Evolutionary conservation across 2,329 filamentous ascomycete species (phyloP).

Genomic region (Ophiostoma ips): DNA sequence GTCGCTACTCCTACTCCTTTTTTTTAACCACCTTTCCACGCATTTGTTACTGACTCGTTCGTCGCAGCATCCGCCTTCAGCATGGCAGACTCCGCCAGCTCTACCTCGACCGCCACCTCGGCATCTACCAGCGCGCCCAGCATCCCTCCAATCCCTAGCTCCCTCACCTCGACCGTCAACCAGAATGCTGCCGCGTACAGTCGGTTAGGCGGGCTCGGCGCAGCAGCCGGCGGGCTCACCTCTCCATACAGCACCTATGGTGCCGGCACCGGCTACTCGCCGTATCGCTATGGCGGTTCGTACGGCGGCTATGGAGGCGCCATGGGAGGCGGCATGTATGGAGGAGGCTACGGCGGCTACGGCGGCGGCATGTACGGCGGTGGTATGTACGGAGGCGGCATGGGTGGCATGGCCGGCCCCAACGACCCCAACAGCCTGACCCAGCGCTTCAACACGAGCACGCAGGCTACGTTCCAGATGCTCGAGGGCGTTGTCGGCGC

Average conservation of each 20-base stretch:
- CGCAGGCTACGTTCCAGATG: conserved; percentile 93
- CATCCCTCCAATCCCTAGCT: conserved; percentile 67
- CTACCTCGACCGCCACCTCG: conserved; percentile 28
- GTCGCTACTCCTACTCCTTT: too few relatives aligned
- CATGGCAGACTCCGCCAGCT: conserved; percentile 27
- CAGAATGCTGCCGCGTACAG: conserved; percentile 80
- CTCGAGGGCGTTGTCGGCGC: conserved; percentile 93
- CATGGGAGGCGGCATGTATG: conserved; percentile 27
- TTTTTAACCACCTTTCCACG: too few relatives aligned
- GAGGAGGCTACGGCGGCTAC: conserved; percentile 28
- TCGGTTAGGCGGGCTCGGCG: conserved; percentile 21
- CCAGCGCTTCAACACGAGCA: conserved; percentile 89
- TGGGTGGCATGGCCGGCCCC: conserved; percentile 40
- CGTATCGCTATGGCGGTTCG: conserved; percentile 11
- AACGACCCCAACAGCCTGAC: conserved; percentile 90
- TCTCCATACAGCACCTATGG: neutral
- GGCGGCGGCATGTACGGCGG: conserved; percentile 17
- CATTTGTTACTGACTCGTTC: neutral
- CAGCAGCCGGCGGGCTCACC: conserved; percentile 8
- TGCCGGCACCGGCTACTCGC: conserved; percentile 15
- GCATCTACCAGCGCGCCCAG: conserved; percentile 44
- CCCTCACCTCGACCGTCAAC: conserved; percentile 67
- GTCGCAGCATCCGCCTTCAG: conserved; percentile 18
- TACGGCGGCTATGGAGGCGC: conserved; percentile 35
- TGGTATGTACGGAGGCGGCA: conserved; percentile 38